Evolutionary conservation across 495 filamentous ascomycete genomes (phyloP).

Genomic region (Penicillium mononematosum): DNA sequence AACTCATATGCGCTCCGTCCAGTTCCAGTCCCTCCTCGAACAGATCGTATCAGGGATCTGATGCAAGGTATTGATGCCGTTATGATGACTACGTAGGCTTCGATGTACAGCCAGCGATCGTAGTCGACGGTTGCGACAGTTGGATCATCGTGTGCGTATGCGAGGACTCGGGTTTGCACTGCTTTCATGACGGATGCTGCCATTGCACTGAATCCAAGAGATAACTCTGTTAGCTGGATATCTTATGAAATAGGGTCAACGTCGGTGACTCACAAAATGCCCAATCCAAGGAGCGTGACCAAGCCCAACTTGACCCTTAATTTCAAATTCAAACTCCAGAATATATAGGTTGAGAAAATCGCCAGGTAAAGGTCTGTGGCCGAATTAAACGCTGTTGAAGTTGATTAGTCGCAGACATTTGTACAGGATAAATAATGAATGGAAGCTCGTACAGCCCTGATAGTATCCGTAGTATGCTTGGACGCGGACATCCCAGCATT

Average conservation of each 20-base stretch:
- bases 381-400: constrained; percentile 39
- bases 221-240: neutral
- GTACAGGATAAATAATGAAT: neutral
- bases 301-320: constrained; percentile 48
- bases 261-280: constrained; percentile 38
- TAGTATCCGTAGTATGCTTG: constrained; percentile 43
- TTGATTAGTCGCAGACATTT: neutral
- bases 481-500: constrained; percentile 36
- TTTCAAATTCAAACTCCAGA: constrained; percentile 46
- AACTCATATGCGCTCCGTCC: constrained; percentile 20
- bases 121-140: constrained; percentile 28
- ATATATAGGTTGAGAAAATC: constrained; percentile 45
- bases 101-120: constrained; percentile 34
- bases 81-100: constrained; percentile 34
- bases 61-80: constrained; percentile 34
- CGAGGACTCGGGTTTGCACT: constrained; percentile 29
- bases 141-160: constrained; percentile 24
- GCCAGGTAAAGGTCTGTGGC: constrained; percentile 51
- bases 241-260: neutral
- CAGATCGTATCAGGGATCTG: constrained; percentile 23
- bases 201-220: constrained; percentile 26
- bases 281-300: constrained; percentile 43
- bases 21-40: constrained; percentile 9
- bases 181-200: constrained; percentile 33
- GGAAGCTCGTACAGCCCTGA: constrained; percentile 35